Conservation (phyloP, 2,329 filamentous ascomycete species). For the Sclerotinia glacialis region DNA sequence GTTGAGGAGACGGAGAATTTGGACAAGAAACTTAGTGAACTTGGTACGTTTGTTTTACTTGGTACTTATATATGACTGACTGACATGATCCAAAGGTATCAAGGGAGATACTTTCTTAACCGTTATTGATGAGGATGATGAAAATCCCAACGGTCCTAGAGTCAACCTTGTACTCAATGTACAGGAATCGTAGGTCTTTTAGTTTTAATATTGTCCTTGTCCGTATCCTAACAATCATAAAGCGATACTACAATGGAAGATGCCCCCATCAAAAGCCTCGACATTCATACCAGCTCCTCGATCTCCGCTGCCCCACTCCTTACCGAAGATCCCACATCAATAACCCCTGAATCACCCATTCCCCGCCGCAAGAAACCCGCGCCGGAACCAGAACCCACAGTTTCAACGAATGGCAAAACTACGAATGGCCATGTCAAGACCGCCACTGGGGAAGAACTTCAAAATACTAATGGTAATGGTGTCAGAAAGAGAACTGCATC, state of each 20-base stretch:
- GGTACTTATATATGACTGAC: no score
- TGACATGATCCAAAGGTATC: conserved; percentile 51
- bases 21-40: conserved; percentile 70
- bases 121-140: conserved; percentile 76
- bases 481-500: conserved; percentile 39
- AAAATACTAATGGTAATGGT: conserved; percentile 23
- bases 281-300: conserved; percentile 30
- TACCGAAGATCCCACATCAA: conserved; percentile 20
- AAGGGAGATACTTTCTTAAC: conserved; percentile 73
- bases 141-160: conserved; percentile 68
- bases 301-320: conserved; percentile 32
- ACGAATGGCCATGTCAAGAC: conserved; percentile 25
- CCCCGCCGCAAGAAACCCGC: conserved; percentile 32
- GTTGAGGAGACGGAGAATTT: conserved; percentile 86
- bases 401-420: conserved; percentile 1
- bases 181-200: conserved; percentile 55
- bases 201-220: not conserved
- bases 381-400: not conserved
- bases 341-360: conserved; percentile 31
- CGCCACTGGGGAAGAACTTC: not conserved
- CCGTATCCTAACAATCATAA: not conserved
- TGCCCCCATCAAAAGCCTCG: conserved; percentile 51
- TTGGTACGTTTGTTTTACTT: conserved; percentile 51
- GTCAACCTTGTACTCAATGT: conserved; percentile 78
- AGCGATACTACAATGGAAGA: conserved; percentile 41